Percentiles rank a stretch among this genome's conserved stretches.
Evolutionary conservation across 257 asterid species (phyloP).

Genomic region (Solanum commersonii): DNA sequence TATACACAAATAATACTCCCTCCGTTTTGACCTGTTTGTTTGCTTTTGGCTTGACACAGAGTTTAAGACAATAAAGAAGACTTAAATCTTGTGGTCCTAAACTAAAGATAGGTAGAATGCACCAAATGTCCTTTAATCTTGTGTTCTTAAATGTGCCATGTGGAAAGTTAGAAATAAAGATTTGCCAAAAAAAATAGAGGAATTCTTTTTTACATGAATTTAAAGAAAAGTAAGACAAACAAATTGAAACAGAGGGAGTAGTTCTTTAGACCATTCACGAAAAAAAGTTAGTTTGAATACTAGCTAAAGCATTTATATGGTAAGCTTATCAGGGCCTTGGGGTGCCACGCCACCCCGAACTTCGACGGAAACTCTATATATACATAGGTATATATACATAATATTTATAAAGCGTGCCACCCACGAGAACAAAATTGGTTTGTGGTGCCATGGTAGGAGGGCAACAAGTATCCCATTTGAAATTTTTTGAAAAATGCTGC

Average conservation of each 20-base stretch:
- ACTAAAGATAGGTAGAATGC: background rate
- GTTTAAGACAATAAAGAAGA: background rate
- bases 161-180: background rate
- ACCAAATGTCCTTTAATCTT: background rate
- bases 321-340: background rate
- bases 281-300: background rate
- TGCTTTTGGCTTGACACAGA: background rate
- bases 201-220: background rate
- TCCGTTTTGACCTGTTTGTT: background rate
- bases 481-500: no score
- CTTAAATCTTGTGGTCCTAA: background rate
- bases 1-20: background rate
- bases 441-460: no score
- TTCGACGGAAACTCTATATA: no score
- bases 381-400: no score
- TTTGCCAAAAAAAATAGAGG: background rate
- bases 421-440: no score
- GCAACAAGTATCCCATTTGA: no score
- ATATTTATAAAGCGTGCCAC: no score
- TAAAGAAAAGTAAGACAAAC: background rate
- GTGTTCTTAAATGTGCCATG: background rate
- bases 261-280: background rate
- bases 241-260: background rate
- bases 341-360: no score
- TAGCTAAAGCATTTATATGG: background rate